phyloP scores from a whole-genome alignment of 192 early-diverging fungal species.

The Ambispora gerdemannii region DNA sequence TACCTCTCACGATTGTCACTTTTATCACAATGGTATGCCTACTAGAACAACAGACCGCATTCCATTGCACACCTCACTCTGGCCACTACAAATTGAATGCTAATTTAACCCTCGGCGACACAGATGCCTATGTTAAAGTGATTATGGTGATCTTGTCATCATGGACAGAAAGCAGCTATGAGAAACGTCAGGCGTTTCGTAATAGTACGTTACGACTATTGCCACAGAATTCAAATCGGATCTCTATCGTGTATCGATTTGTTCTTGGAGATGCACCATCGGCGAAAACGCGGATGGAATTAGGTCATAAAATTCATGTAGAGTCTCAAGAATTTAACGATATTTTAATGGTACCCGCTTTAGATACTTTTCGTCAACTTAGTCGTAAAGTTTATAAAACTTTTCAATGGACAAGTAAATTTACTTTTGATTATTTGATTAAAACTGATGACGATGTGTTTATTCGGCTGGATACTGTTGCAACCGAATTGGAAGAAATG shows the following conservation, averaged over 20 bases:
- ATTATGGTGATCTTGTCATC: slow-evolving; percentile 55
- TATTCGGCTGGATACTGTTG: slow-evolving; percentile 55
- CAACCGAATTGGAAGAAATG: slow-evolving; percentile 41
- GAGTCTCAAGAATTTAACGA: slow-evolving; percentile 49
- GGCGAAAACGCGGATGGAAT: slow-evolving; percentile 35
- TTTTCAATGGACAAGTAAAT: slow-evolving; percentile 53
- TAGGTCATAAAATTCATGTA: slow-evolving; percentile 45
- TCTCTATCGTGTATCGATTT: slow-evolving; percentile 51
- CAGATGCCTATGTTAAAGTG: slow-evolving; percentile 41
- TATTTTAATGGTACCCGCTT: slow-evolving; percentile 51
- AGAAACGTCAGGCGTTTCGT: slow-evolving; percentile 47
- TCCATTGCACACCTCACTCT: slow-evolving; percentile 37
- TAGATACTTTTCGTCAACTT: slow-evolving; percentile 51
- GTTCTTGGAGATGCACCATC: slow-evolving; percentile 50
- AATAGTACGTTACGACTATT: slow-evolving; percentile 48
- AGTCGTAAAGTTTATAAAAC: slow-evolving; percentile 57
- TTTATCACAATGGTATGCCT: slow-evolving; percentile 55
- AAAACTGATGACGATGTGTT: slow-evolving; percentile 65
- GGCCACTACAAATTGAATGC: slow-evolving; percentile 33
- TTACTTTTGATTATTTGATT: slow-evolving; percentile 52
- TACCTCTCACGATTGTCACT: slow-evolving; percentile 48
- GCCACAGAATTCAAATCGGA: slow-evolving; percentile 39
- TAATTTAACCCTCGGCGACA: slow-evolving; percentile 32
- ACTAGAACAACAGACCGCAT: slow-evolving; percentile 42
- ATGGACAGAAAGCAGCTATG: slow-evolving; percentile 52